phyloP scores from a whole-genome alignment of 192 early-diverging fungal genomes.

The Funneliformis mosseae region DNA sequence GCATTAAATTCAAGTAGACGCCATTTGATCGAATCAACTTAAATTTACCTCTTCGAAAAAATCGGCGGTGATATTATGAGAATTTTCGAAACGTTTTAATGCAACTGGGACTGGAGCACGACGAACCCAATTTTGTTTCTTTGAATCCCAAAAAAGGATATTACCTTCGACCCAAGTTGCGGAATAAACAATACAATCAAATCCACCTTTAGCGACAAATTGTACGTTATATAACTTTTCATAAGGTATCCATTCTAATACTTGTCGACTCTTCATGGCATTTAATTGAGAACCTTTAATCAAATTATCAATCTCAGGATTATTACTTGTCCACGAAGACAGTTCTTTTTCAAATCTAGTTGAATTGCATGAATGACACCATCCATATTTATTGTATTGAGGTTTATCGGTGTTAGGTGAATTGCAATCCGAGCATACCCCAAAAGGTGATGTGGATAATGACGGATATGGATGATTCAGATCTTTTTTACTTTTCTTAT shows the following conservation, averaged over 20 bases:
- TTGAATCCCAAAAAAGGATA: conserved; percentile 21
- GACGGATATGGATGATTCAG: neutral
- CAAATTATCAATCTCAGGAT: conserved; percentile 7
- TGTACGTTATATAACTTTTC: neutral
- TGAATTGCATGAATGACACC: conserved; percentile 24
- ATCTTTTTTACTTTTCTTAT: neutral
- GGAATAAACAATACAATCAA: neutral
- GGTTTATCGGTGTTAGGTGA: conserved; percentile 10
- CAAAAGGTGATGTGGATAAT: neutral
- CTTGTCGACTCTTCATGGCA: conserved; percentile 4
- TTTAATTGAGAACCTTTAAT: conserved; percentile 23
- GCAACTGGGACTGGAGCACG: neutral
- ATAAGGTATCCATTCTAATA: conserved; percentile 27
- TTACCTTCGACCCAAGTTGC: conserved; percentile 6
- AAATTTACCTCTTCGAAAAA: conserved; percentile 15
- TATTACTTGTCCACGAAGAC: conserved; percentile 11
- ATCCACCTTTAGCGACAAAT: conserved; percentile 6
- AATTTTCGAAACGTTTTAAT: conserved; percentile 2
- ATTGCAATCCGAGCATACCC: neutral
- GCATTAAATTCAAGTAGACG: too few relatives aligned
- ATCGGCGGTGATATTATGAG: neutral
- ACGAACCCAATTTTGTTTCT: conserved; percentile 17
- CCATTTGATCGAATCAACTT: too few relatives aligned
- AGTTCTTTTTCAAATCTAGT: conserved; percentile 14
- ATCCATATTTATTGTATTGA: neutral